Conservation (phyloP, 345 rosid genomes). For the Gossypium sturtianum region DNA sequence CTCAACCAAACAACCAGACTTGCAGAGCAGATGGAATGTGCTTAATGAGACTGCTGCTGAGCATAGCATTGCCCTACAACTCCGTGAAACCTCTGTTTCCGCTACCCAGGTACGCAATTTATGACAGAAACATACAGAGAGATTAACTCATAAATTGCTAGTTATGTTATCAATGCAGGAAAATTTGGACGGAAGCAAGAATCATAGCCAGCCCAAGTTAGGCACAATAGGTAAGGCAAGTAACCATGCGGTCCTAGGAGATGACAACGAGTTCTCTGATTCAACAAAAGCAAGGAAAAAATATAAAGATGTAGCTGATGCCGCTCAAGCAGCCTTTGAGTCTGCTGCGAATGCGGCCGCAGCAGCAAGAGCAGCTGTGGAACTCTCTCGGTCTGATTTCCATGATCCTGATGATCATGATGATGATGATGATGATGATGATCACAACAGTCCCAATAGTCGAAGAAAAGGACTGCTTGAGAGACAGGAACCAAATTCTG, state of each 20-base stretch:
- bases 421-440: slow-evolving; percentile 31
- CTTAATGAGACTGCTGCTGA: slow-evolving; percentile 68
- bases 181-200: slow-evolving; percentile 4
- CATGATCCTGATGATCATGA: slow-evolving; percentile 36
- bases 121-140: background rate
- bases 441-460: slow-evolving; percentile 20
- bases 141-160: slow-evolving; percentile 2
- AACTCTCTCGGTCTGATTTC: slow-evolving; percentile 62
- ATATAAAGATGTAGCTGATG: slow-evolving; percentile 87
- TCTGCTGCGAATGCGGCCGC: slow-evolving; percentile 83
- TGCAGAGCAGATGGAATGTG: slow-evolving; percentile 51
- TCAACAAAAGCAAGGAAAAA: slow-evolving; percentile 32
- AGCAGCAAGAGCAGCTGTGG: slow-evolving; percentile 93
- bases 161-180: slow-evolving; percentile 29
- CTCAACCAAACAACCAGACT: slow-evolving; percentile 46
- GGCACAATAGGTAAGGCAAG: slow-evolving; percentile 13
- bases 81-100: slow-evolving; percentile 29
- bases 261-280: slow-evolving; percentile 22
- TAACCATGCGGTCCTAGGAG: slow-evolving; percentile 1
- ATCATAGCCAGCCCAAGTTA: slow-evolving; percentile 8
- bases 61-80: slow-evolving; percentile 49
- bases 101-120: slow-evolving; percentile 33
- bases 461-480: slow-evolving; percentile 12
- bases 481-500: slow-evolving; percentile 15
- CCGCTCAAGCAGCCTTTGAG: slow-evolving; percentile 89